Conservation (phyloP, 106 monocot species). For the Platanthera zijinensis region DNA sequence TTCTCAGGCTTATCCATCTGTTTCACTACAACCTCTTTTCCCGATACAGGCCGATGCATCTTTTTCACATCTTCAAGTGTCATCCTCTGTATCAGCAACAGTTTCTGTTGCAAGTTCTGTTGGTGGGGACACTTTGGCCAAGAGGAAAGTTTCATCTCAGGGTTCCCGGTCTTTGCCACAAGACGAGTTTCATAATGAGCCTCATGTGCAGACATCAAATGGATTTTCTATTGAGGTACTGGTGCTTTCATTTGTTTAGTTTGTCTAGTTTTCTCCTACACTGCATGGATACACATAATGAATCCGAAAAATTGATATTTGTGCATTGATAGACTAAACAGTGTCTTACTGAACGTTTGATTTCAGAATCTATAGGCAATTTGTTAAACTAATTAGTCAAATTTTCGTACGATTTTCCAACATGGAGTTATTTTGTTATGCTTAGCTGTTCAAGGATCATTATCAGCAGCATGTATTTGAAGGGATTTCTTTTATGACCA, state of each 20-base stretch:
- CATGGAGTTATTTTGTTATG: not conserved
- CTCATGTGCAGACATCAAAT: slow-evolving; percentile 2
- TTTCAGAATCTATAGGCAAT: not conserved
- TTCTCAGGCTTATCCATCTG: slow-evolving; percentile 15
- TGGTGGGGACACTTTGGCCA: slow-evolving; percentile 1
- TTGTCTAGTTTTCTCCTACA: not conserved
- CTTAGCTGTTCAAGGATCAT: not conserved
- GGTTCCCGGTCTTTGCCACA: slow-evolving; percentile 8
- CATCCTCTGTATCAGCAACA: slow-evolving; percentile 2
- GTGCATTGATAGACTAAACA: not conserved
- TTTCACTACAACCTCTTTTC: slow-evolving; percentile 22
- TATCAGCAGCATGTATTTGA: not conserved
- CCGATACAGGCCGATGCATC: slow-evolving; percentile 20
- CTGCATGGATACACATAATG: not conserved
- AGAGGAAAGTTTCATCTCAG: not conserved
- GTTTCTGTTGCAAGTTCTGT: slow-evolving; percentile 10
- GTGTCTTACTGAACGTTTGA: not conserved
- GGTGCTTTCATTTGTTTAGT: not conserved
- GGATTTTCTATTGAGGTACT: slow-evolving; percentile 27
- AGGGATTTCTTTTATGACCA: not conserved
- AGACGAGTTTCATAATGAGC: slow-evolving; percentile 12
- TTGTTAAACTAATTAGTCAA: not conserved
- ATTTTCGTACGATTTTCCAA: not conserved
- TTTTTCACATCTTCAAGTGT: slow-evolving; percentile 9
- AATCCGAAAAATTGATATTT: not conserved